A percentile compares a stretch with the other conserved stretches of the same genome.
These are phyloP conservation scores for Coemansia sp. DNA, from an alignment of 192 early-diverging fungal genomes.

Conservation along the genomic window DNA sequence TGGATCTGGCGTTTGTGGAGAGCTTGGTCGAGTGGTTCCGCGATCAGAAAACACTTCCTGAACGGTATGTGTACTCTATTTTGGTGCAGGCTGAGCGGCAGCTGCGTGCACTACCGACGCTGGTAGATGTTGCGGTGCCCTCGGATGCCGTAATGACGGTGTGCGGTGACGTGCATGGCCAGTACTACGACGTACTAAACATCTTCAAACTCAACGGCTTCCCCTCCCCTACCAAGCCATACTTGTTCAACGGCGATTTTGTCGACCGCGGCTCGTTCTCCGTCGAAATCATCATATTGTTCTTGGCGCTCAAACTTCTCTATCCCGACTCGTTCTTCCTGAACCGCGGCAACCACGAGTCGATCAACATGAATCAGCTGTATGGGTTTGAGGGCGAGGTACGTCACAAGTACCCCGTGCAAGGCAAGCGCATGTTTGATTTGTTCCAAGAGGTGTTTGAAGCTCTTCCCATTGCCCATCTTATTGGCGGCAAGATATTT, in stretches of 20 bases:
- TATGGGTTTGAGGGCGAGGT: constrained; percentile 99
- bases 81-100: constrained; percentile 72
- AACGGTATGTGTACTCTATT: constrained; percentile 84
- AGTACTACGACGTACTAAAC: constrained; percentile 97
- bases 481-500: constrained; percentile 90
- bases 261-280: constrained; percentile 98
- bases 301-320: constrained; percentile 87
- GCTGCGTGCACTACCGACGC: constrained; percentile 73
- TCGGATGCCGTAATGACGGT: constrained; percentile 73
- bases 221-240: constrained; percentile 78
- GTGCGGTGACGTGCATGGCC: constrained; percentile 98
- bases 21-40: constrained; percentile 76
- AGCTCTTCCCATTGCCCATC: constrained; percentile 86
- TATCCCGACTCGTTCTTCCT: constrained; percentile 85
- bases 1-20: constrained; percentile 79
- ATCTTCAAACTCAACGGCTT: constrained; percentile 93
- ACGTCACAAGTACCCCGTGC: constrained; percentile 78
- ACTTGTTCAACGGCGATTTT: constrained; percentile 98
- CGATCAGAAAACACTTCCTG: constrained; percentile 87
- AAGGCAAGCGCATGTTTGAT: constrained; percentile 83
- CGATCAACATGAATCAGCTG: constrained; percentile 97
- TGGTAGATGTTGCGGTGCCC: constrained; percentile 86
- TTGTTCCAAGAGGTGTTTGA: constrained; percentile 95
- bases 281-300: constrained; percentile 89
- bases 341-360: constrained; percentile 97